Evolutionary conservation across 257 asterid species (phyloP), one percentile per base, ranked within the genome.

Genomic region (Solanum etuberosum): DNA sequence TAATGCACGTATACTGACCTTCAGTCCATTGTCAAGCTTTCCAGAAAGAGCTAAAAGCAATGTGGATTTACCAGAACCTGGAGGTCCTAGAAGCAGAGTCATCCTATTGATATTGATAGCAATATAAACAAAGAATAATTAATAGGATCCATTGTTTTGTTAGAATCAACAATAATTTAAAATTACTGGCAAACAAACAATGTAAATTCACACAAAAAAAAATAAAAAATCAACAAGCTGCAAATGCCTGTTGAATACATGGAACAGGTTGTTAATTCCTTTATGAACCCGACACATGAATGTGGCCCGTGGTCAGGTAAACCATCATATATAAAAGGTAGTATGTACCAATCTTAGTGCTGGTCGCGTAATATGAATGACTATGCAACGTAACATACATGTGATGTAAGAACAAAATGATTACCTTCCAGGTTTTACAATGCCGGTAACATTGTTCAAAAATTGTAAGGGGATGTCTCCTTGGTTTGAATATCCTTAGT

Each of bases 11-110:
- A 38, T 71, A 90, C 95, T 83, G 77, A 95, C 99, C 99, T 93
- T 93, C 90, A 96, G 90, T 85, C 89, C 88, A 32, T 46, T 76
- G n/a, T 94, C 94, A 29, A 95, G 98, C 90, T 94, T 96, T 88
- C 99, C 99, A 10, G 98, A 93, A 86, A 96, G 98, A 84, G 95
- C 98, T 67, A 84, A 89, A 88, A 96, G 95, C 76, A 96, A 88
- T 14, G 98, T 92, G 67, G 99, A 93, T 90, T 96, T 96, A 51
- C 99, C 99, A 40, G 99, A 95, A 88, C 97, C 97, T 65, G 99
- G 99, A 89, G 99, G 98, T 57, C 98, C 98, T 88, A 95, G 90
- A 90, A 96, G 99, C 81, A 95, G 90, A 48, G 99, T 96, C 93
- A 96, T 92, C 96, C 99, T 65, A 65, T 65, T 65, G 9, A 12